These are phyloP conservation scores for Aureobasidium sp. DNA, from an alignment of 2,329 filamentous ascomycete species.

Conservation along the genomic window DNA sequence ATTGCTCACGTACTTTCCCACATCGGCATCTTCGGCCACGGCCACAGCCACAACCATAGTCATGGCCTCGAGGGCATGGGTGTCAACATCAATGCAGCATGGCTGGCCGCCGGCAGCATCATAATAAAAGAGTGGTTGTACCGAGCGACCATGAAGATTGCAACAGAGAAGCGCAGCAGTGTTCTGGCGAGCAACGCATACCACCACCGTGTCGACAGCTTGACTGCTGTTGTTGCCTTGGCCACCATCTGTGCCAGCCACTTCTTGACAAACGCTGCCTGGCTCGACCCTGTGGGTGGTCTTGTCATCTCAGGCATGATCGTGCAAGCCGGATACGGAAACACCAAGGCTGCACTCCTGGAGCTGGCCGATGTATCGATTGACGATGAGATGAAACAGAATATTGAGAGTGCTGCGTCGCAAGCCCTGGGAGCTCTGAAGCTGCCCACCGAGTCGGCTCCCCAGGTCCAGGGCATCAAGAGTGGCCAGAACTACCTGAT, in stretches of 20 bases:
- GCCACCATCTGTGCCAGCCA: conserved; percentile 86
- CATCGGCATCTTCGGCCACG: conserved; percentile 42
- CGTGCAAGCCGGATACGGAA: conserved; percentile 79
- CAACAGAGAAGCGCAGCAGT: conserved; percentile 86
- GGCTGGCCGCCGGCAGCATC: conserved; percentile 86
- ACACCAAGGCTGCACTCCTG: conserved; percentile 72
- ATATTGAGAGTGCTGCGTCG: conserved; percentile 59
- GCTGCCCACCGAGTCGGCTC: conserved; percentile 16
- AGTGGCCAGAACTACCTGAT: conserved; percentile 94
- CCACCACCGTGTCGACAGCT: conserved; percentile 91
- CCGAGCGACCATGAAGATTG: conserved; percentile 95
- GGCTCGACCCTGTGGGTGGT: conserved; percentile 91
- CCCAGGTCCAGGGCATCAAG: conserved; percentile 71
- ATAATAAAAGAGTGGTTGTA: conserved; percentile 96
- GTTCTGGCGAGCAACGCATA: conserved; percentile 93
- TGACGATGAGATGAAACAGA: conserved; percentile 72
- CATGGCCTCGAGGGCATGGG: conserved; percentile 49
- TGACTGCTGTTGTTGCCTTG: conserved; percentile 90
- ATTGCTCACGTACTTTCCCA: conserved; percentile 37
- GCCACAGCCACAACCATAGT: conserved; percentile 60
- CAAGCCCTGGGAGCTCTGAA: conserved; percentile 45
- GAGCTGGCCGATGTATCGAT: conserved; percentile 89
- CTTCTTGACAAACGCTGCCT: conserved; percentile 73
- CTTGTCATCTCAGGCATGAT: conserved; percentile 91
- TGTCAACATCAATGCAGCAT: conserved; percentile 88